Evolutionary conservation across 495 filamentous ascomycete species (phyloP).

Genomic region (Saxophila tyrrhenica): DNA sequence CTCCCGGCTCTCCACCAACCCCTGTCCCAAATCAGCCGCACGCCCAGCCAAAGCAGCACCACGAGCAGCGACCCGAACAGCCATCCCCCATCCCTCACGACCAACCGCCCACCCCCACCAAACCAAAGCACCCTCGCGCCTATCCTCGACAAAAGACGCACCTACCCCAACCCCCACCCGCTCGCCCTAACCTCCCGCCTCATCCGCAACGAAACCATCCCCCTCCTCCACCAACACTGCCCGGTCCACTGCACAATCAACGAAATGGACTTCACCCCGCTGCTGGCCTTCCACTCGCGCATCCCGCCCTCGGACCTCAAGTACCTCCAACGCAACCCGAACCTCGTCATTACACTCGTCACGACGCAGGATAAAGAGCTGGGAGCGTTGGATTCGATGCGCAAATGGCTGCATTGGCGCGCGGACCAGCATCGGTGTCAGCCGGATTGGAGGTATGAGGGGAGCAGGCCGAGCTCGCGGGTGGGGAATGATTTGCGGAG

Average conservation of each 20-base stretch:
- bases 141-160: not conserved
- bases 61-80: too few species aligned
- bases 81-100: too few species aligned
- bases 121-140: not conserved
- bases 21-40: not conserved
- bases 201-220: slow-evolving; percentile 15
- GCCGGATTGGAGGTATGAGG: slow-evolving; percentile 13
- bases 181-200: slow-evolving; percentile 8
- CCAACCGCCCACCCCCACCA: not conserved
- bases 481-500: slow-evolving; percentile 17
- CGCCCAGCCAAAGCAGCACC: not conserved
- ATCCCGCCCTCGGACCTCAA: slow-evolving; percentile 7
- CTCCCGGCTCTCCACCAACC: not conserved
- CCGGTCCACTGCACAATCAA: slow-evolving; percentile 11
- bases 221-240: slow-evolving; percentile 16
- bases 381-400: not conserved
- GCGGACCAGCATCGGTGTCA: slow-evolving; percentile 10
- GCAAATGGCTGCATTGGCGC: slow-evolving; percentile 15
- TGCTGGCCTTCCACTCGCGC: slow-evolving; percentile 13
- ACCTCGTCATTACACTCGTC: slow-evolving; percentile 4
- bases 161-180: slow-evolving; percentile 4
- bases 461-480: slow-evolving; percentile 1
- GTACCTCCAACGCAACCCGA: slow-evolving; percentile 9
- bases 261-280: slow-evolving; percentile 15
- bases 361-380: not conserved